Base-by-base conservation (phyloP, 768 basidiomycete species). In the Leucocoprinus birnbaumii region DNA sequence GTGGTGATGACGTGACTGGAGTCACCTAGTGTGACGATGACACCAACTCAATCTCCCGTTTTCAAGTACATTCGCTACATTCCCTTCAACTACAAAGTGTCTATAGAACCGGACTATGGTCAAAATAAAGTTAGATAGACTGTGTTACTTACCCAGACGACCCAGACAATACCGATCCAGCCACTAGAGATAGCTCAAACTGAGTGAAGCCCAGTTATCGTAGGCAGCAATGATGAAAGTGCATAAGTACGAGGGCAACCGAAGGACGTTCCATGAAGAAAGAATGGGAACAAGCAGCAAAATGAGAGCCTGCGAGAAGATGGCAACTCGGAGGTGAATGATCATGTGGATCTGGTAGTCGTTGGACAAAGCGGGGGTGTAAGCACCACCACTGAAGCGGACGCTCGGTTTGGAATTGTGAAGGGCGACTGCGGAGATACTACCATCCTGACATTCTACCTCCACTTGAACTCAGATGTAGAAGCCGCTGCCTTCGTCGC, bases 261-360 rank as follows among this genome's bases (percentile, higher is more conserved):
- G 95, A 97, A 3, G 93, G 94, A 50, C 92, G 86, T 71, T 96
- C 93, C 90, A 92, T 91, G 89, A 94, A 95, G 83, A 91, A 94
- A 8, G 88, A 80, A 64, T 95, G 94, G 60, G 94, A 85, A 73
- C 94, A 92, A 31, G 94, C 95, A 71, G 94, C 83, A 96, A 96
- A 76, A 96, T 97, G 59, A 98, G 78, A 2, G 96, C 96, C 71
- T 98, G 96, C 40, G 96, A 98, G 73, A 98, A 98, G 72, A 98
- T 94, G 55, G 96, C 96, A 55, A 98, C 96, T 77, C 96, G 93
- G 60, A 95, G 83, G 78, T 97, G 95, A 66, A 93, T 80, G 63
- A 97, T 82, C 76, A 87, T 89, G 79, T 96, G 93, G 7, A 94
- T 75, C 61, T 86, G 78, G 22, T 66, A 71, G 68, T 92, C 88